Conservation (phyloP, 148 eudicot genomes). For the Camellia sinensis region DNA sequence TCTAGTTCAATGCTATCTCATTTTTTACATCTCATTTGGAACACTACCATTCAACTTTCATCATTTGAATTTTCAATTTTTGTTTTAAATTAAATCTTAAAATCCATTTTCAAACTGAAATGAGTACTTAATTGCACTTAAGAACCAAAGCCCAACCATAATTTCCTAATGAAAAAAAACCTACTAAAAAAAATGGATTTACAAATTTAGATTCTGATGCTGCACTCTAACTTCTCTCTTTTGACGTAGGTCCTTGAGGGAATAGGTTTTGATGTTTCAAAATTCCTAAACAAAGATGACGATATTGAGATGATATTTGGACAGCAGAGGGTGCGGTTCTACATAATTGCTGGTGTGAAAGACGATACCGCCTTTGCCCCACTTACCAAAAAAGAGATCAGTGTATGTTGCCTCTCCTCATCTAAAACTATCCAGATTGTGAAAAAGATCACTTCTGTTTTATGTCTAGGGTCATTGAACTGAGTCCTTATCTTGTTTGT, state of each 20-base stretch:
- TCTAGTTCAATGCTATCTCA: too few species aligned
- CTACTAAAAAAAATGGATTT: background rate
- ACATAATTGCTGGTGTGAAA: conserved; percentile 83
- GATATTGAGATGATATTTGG: conserved; percentile 86
- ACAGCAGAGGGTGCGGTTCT: conserved; percentile 93
- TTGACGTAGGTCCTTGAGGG: conserved; percentile 84
- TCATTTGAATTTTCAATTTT: too few species aligned
- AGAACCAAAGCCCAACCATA: background rate
- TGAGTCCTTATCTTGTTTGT: background rate
- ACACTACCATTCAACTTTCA: too few species aligned
- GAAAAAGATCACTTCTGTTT: background rate
- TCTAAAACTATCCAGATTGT: background rate
- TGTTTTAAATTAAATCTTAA: too few species aligned
- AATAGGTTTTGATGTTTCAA: conserved; percentile 92
- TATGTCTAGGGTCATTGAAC: background rate
- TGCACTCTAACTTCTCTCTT: background rate
- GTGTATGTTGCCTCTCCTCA: conserved; percentile 49
- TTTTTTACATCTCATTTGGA: too few species aligned
- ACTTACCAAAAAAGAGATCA: conserved; percentile 91
- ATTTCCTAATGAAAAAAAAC: background rate
- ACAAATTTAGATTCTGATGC: conserved; percentile 5
- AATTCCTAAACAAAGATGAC: conserved; percentile 78
- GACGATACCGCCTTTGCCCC: conserved; percentile 91
- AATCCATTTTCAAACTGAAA: background rate
- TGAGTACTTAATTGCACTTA: background rate